A percentile compares a stretch with the other conserved stretches of the same genome.
These are phyloP conservation scores for Malassezia equina DNA, from an alignment of 1,284 basidiomycete species.

Conservation along the genomic window DNA sequence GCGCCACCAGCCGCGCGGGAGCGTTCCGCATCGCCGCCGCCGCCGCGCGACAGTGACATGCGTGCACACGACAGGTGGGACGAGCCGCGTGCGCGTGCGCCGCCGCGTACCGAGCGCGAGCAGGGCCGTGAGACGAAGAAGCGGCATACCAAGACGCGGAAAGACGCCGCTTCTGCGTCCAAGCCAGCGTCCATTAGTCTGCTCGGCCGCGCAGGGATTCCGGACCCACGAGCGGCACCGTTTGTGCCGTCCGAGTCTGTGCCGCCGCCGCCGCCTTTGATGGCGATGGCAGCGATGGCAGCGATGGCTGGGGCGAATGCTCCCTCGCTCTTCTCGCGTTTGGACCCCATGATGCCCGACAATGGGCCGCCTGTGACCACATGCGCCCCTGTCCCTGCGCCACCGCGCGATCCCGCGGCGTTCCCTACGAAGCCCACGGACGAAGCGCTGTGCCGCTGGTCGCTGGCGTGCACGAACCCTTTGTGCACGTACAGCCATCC, in stretches of 20 bases:
- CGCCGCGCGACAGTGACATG: neutral
- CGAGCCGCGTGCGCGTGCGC: neutral
- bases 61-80: neutral
- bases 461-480: constrained; percentile 38
- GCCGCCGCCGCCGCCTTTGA: neutral
- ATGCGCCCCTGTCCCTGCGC: neutral
- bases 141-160: neutral
- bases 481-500: constrained; percentile 41
- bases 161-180: neutral
- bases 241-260: constrained; percentile 25
- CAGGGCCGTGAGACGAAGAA: neutral
- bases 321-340: constrained; percentile 29
- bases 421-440: constrained; percentile 32
- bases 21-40: too few species aligned
- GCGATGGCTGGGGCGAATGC: neutral
- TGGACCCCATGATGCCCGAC: constrained; percentile 43
- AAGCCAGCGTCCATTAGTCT: constrained; percentile 23
- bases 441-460: constrained; percentile 33
- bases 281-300: neutral
- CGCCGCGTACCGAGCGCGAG: neutral
- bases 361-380: constrained; percentile 14
- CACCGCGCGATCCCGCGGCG: constrained; percentile 1
- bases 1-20: too few species aligned
- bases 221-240: constrained; percentile 35
- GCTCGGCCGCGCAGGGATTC: constrained; percentile 35